These are phyloP conservation scores for Castanea crenata DNA, from an alignment of 306 rosid genomes.

Conservation along the genomic window DNA sequence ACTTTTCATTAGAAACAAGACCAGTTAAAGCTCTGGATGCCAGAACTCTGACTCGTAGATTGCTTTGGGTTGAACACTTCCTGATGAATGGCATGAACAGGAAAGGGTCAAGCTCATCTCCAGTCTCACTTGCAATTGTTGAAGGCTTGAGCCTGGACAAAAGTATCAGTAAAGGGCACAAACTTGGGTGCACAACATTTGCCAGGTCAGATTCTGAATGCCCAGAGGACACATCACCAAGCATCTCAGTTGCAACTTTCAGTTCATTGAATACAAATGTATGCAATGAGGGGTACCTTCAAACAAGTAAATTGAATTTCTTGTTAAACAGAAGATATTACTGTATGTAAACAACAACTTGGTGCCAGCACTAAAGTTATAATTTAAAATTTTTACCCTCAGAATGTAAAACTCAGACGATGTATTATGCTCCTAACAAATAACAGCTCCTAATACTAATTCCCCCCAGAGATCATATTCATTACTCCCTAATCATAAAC, in stretches of 20 bases:
- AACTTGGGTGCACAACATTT: conserved; percentile 88
- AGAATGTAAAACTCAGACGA: conserved; percentile 11
- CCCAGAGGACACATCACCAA: conserved; percentile 54
- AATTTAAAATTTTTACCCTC: not conserved
- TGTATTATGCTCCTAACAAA: not conserved
- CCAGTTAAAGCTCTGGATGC: conserved; percentile 91
- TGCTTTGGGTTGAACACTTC: conserved; percentile 87
- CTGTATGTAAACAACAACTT: not conserved
- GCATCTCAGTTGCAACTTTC: conserved; percentile 71
- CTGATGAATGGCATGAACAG: conserved; percentile 80
- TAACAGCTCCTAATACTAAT: no score
- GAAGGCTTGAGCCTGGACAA: conserved; percentile 92
- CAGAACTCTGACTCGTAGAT: conserved; percentile 84
- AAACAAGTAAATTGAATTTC: not conserved
- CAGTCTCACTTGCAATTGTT: conserved; percentile 78
- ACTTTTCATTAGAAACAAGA: conserved; percentile 81
- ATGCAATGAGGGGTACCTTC: conserved; percentile 91
- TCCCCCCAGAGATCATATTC: no score
- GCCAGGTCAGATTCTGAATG: conserved; percentile 51
- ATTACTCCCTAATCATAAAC: no score
- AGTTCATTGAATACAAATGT: conserved; percentile 74
- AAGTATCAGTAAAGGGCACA: conserved; percentile 89
- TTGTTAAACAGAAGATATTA: not conserved
- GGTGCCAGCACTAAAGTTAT: not conserved
- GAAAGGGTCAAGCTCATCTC: conserved; percentile 89